A percentile compares a stretch with the other conserved stretches of the same genome.
These are phyloP conservation scores for Auricularia cornea DNA, from an alignment of 768 basidiomycete genomes.

Conservation along the genomic window DNA sequence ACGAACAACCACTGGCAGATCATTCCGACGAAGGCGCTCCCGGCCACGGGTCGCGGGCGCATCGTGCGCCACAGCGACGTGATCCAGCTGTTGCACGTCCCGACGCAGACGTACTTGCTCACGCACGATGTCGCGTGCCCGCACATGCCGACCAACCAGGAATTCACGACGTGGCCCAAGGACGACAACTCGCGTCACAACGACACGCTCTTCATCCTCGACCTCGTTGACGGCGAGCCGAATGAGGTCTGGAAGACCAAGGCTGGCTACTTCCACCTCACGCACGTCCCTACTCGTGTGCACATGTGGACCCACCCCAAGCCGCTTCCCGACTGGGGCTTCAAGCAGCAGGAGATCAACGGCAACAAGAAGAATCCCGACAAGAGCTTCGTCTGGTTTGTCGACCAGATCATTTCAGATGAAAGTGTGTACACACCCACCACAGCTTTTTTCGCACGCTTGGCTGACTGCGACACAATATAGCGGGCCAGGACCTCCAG, in stretches of 20 bases:
- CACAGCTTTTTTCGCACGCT: not conserved
- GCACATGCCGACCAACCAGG: slow-evolving; percentile 95
- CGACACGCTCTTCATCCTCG: slow-evolving; percentile 81
- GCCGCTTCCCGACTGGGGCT: slow-evolving; percentile 91
- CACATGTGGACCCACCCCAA: slow-evolving; percentile 87
- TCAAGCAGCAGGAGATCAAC: slow-evolving; percentile 95
- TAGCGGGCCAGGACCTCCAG: slow-evolving; percentile 45
- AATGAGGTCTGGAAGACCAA: slow-evolving; percentile 90
- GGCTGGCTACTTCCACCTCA: slow-evolving; percentile 82
- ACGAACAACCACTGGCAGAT: slow-evolving; percentile 95
- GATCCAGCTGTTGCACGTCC: slow-evolving; percentile 81
- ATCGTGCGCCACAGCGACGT: slow-evolving; percentile 85
- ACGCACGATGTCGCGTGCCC: slow-evolving; percentile 98
- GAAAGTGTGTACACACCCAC: slow-evolving; percentile 46
- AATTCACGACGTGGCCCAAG: slow-evolving; percentile 88
- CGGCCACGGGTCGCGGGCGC: slow-evolving; percentile 87
- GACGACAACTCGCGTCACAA: slow-evolving; percentile 71
- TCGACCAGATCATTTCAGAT: slow-evolving; percentile 70
- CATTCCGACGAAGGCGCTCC: slow-evolving; percentile 89
- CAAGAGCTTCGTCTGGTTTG: slow-evolving; percentile 79
- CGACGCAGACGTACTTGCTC: slow-evolving; percentile 72
- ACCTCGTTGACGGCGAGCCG: slow-evolving; percentile 62
- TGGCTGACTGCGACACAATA: not conserved
- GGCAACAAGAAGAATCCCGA: slow-evolving; percentile 89
- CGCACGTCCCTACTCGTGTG: slow-evolving; percentile 85